phyloP scores from a whole-genome alignment of 169 alveolate genomes.

The Eimeria maxima region DNA sequence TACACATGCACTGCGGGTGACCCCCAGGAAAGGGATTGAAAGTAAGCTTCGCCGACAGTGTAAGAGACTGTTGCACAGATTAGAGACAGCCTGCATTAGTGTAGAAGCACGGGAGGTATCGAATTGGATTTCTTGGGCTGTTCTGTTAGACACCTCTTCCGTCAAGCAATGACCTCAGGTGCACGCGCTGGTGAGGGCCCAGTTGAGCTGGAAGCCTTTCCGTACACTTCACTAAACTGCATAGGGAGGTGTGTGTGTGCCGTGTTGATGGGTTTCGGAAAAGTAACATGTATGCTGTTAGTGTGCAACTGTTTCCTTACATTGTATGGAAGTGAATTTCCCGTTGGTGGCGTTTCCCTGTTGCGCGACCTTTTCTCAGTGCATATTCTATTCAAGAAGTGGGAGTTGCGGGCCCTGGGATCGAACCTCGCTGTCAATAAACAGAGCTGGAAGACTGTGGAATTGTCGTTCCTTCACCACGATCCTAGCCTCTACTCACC shows the following conservation, averaged over 20 bases:
- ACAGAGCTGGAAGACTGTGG: constrained; percentile 83
- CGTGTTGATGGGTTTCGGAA: background rate
- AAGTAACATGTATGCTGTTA: background rate
- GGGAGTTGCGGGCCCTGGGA: constrained; percentile 85
- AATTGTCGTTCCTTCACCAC: constrained; percentile 80
- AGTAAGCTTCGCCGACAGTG: background rate
- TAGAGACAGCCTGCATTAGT: background rate
- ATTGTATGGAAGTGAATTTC: background rate
- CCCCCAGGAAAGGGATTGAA: constrained; percentile 77
- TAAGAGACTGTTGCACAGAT: background rate
- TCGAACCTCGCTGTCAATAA: constrained; percentile 73
- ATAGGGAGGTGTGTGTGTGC: background rate
- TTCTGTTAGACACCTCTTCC: too few species aligned
- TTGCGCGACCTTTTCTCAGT: constrained; percentile 38
- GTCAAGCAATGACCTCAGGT: background rate
- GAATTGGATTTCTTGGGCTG: background rate
- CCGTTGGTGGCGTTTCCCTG: too few species aligned
- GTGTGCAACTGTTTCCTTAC: background rate
- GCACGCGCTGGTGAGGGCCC: background rate
- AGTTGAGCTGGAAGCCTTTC: background rate
- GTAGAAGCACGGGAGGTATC: background rate
- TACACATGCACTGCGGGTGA: constrained; percentile 79
- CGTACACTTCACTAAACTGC: background rate
- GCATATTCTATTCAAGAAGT: constrained; percentile 84
- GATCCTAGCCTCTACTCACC: constrained; percentile 57